Evolutionary conservation across 345 rosid species (phyloP), one percentile per base, ranked within the genome.

Genomic region (Dovyalis caffra): DNA sequence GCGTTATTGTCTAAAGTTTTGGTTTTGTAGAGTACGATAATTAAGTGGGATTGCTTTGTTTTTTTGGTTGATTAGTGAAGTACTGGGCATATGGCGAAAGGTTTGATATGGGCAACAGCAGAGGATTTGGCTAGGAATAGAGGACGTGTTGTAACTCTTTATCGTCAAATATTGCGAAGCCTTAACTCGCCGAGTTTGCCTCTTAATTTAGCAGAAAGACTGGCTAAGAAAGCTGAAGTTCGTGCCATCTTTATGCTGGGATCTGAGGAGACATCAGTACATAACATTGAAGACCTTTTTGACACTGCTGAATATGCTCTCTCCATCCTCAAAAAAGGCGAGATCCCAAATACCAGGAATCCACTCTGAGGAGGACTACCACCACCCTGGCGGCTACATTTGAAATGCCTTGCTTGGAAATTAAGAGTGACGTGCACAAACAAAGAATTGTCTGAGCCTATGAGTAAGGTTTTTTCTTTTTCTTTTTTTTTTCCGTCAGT

Each of bases 181-280:
- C 77, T 89, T 11, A 89, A 86, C 68, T 85, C 88, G 25, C 88
- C 93, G 3, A 82, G 78, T 26, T 57, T 89, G 82, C 85, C 86
- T 37, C 85, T 87, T 7, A 83, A 76, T 76, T 83, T 86, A 25
- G 91, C 93, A 10, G 84, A 88, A 8, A 85, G 91, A 77, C 77
- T 87, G 65, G 82, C 91, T 1, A 87, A 86, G 85, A 89, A 87
- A 77, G 91, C 89, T 32, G 91, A 89, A 67, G 84, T 84, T 69
- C 85, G 79, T 43, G 78, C 90, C 73, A 83, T 89, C 45, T 86
- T 87, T 83, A 74, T 85, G 81, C 33, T 85, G 74, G 90, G 79
- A 66, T 80, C 93, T 15, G 88, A 87, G 72, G 90, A 89, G 53
- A 65, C 79, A 64, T 87, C 89, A 0, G 66, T 84, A 45, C 90